Conservation (phyloP, 306 rosid species). For the Cucurbita pepo region DNA sequence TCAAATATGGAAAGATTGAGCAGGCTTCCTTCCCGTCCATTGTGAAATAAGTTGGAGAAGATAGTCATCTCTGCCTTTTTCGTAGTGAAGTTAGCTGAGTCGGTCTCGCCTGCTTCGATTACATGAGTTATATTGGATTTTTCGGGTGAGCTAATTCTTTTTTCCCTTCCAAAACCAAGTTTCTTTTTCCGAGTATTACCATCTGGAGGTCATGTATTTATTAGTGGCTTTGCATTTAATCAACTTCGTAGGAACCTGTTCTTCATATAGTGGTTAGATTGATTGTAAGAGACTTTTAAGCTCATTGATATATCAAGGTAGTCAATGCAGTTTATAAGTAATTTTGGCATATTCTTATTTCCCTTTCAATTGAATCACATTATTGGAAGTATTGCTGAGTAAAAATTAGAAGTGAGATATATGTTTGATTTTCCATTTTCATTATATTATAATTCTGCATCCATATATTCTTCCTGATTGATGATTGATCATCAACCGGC, state of each 20-base stretch:
- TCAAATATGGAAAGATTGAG: background rate
- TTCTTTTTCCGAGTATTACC: background rate
- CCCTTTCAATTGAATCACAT: background rate
- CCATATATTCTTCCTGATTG: background rate
- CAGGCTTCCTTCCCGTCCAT: background rate
- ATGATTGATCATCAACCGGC: background rate
- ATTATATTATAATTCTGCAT: background rate
- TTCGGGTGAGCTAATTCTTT: background rate
- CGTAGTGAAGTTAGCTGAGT: background rate
- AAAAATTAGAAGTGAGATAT: background rate
- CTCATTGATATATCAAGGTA: background rate
- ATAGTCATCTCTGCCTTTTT: background rate
- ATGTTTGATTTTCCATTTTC: background rate
- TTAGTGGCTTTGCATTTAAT: background rate
- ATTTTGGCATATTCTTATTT: background rate
- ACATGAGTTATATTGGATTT: background rate
- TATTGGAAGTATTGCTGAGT: background rate
- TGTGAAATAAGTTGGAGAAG: background rate
- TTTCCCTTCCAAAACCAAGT: background rate
- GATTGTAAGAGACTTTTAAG: background rate
- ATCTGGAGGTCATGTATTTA: background rate
- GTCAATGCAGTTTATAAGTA: background rate
- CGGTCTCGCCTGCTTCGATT: background rate
- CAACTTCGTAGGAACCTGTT: background rate
- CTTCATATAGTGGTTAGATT: background rate